Base-by-base conservation (phyloP, 805 yeast genomes). In the Maudiozyma turicensis region DNA sequence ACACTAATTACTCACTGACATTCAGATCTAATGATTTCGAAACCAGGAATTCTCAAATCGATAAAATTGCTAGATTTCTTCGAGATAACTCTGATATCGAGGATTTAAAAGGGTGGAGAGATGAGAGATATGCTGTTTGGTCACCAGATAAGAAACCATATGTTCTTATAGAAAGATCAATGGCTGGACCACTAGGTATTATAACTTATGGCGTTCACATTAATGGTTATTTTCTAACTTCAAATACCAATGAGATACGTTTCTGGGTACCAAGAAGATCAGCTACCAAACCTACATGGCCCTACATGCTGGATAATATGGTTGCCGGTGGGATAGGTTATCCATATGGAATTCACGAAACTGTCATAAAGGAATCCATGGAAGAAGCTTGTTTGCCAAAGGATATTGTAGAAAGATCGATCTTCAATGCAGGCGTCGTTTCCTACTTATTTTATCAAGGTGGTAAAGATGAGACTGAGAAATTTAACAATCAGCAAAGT, bases 251-350 rank as follows among this genome's bases (percentile, higher is more conserved):
- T 1, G 67, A 70, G 34, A 52, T 76, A 33, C 75, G 77, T 57
- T 58, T 84, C 50, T 93, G 98, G 98, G 74, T 91, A 8, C 96
- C 99, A 0, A 70, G 87, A 52, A 71, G 99, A 54, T 76, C 97
- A 0, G 64, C 71, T 5, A 74, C 80, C 1, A 93, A 93, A 64
- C 83, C 83, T 14, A 93, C 99, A 0, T 91, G 79, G 69, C 98
- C 99, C 0, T 84, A 86, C 0, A 84, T 80, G 85, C 74, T 90
- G 38, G 99, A 93, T 64, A 91, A 90, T 64, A 88, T 95, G 0
- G 86, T 93, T 6, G 99, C 96, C 0, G 99, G 99, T 1, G 99
- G 99, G 0, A 59, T 93, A 4, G 96, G 95, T 0, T 74, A 82
- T 63, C 96, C 95, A 0, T 72, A 78, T 54, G 87, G 89, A 0